Evolutionary conservation across 176 grass and related monocot species (phyloP).

Genomic region (Carex myosuroides): DNA sequence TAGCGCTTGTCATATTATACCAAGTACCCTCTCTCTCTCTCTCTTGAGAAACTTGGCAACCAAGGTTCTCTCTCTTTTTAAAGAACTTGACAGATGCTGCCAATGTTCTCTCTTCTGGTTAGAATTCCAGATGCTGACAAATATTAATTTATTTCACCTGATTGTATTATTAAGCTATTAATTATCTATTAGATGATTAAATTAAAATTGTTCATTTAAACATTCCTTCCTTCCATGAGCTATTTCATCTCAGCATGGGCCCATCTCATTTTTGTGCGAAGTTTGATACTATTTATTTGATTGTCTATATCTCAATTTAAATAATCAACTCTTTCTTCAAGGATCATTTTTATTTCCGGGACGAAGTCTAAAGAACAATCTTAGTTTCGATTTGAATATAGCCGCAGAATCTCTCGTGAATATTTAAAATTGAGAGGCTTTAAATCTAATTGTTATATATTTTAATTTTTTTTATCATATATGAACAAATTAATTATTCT

Average conservation of each 20-base stretch:
- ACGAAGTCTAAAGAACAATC: no score
- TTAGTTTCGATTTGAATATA: no score
- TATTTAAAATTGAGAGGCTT: no score
- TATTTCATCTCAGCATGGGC: not conserved
- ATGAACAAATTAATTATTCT: not conserved
- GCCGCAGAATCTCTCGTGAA: no score
- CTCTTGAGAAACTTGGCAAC: no score
- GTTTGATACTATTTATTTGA: not conserved
- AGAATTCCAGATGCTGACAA: not conserved
- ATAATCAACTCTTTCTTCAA: not conserved
- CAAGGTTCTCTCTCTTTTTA: no score
- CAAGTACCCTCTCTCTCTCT: no score
- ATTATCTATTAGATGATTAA: not conserved
- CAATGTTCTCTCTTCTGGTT: not conserved
- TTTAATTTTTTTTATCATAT: no score
- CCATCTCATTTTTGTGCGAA: not conserved
- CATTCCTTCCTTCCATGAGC: not conserved
- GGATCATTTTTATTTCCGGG: no score
- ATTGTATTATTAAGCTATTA: not conserved
- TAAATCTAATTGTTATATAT: no score
- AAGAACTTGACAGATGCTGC: no score
- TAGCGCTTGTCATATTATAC: no score
- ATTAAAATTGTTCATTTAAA: not conserved
- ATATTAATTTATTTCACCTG: not conserved
- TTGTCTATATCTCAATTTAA: not conserved